Conservation (phyloP, 257 asterid species). For the Nicotiana benthamiana region DNA sequence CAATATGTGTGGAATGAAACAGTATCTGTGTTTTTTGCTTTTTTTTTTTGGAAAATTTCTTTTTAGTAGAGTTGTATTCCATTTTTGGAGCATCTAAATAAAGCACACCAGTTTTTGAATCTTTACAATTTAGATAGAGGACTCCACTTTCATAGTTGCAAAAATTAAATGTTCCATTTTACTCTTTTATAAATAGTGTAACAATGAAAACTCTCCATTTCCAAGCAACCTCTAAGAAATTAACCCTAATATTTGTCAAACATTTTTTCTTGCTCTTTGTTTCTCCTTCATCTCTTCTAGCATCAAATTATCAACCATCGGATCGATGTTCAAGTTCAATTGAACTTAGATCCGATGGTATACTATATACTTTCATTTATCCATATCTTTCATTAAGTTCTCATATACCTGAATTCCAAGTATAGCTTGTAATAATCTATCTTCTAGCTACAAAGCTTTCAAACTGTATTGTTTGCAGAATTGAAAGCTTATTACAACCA, state of each 20-base stretch:
- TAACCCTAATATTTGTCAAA: not conserved
- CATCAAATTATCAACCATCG: not conserved
- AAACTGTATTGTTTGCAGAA: not conserved
- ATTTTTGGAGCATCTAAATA: conserved; percentile 10
- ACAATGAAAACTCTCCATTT: not conserved
- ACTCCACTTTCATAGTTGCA: not conserved
- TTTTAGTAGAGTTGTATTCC: not conserved
- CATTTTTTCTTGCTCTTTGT: not conserved
- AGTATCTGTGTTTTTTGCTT: not conserved
- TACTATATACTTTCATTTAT: not conserved
- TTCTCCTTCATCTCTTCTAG: not conserved
- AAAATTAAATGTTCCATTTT: not conserved
- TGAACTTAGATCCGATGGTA: conserved; percentile 3
- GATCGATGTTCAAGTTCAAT: not conserved
- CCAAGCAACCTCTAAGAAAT: not conserved
- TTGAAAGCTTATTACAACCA: not conserved
- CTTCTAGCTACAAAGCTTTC: not conserved
- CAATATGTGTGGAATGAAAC: not conserved
- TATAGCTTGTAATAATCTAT: not conserved
- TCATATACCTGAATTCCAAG: not conserved
- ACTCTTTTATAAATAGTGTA: conserved; percentile 4
- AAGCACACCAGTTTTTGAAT: conserved; percentile 8
- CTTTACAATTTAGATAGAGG: not conserved
- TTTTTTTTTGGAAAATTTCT: not conserved
- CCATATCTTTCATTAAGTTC: not conserved